Evolutionary conservation across 345 rosid species (phyloP).

Genomic region (Sisymbrium altissimum): DNA sequence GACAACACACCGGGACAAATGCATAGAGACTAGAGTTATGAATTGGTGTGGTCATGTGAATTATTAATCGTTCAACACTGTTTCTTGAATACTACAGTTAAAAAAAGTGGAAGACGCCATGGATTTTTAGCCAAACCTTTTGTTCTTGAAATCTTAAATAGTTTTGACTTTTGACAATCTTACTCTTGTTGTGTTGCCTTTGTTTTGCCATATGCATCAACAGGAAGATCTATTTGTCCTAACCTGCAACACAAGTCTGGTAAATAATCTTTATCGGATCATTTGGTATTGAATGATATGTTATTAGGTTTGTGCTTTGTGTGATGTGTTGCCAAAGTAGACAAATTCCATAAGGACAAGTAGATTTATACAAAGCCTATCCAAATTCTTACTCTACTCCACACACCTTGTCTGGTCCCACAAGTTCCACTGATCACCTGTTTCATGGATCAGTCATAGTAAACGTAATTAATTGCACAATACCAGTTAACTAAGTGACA

Average conservation of each 20-base stretch:
- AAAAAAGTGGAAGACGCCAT: constrained; percentile 16
- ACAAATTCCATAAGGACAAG: constrained; percentile 50
- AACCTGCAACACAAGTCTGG: constrained; percentile 21
- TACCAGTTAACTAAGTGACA: not conserved
- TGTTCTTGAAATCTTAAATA: not conserved
- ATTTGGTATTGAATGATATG: constrained; percentile 21
- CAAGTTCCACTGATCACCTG: not conserved
- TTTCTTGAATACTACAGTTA: constrained; percentile 8
- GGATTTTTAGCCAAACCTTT: constrained; percentile 23
- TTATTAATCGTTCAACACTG: constrained; percentile 20
- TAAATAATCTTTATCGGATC: constrained; percentile 20
- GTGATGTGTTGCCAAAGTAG: constrained; percentile 27
- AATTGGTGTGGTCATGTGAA: constrained; percentile 30
- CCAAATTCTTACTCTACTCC: constrained; percentile 21
- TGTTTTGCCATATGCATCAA: constrained; percentile 3
- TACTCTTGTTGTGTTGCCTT: constrained; percentile 34
- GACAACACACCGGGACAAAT: constrained; percentile 34
- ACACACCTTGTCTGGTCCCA: constrained; percentile 17
- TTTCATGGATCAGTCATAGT: not conserved
- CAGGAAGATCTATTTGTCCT: constrained; percentile 16
- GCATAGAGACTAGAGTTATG: constrained; percentile 33
- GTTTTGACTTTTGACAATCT: constrained; percentile 14
- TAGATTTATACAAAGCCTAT: constrained; percentile 5
- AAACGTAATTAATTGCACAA: not conserved
- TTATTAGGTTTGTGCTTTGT: not conserved